Percentiles rank a stretch among this genome's conserved stretches.
Conservation (phyloP, 139 green algal species). For the Zygnema circumcarinatum region DNA sequence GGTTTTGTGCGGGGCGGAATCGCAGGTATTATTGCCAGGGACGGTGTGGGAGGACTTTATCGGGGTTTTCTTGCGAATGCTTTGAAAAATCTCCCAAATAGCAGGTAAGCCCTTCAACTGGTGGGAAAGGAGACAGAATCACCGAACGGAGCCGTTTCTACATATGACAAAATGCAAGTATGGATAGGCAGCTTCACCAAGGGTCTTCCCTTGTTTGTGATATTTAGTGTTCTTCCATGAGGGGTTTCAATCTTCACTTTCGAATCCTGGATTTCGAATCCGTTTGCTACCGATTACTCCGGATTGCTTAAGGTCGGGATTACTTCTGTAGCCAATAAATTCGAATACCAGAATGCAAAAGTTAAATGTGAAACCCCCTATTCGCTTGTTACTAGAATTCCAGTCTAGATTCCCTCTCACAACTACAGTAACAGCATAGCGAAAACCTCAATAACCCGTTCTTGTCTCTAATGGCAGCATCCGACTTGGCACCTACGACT, state of each 20-base stretch:
- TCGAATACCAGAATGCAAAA: too few relatives aligned
- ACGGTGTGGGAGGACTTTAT: conserved; percentile 62
- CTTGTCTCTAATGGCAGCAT: conserved; percentile 28
- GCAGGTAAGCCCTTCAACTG: too few relatives aligned
- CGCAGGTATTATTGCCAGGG: conserved; percentile 59
- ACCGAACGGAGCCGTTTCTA: not conserved
- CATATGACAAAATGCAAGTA: not conserved
- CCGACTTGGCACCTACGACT: conserved; percentile 40
- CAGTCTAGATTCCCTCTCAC: not conserved
- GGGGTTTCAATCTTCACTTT: not conserved
- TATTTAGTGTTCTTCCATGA: not conserved
- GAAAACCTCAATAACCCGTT: not conserved
- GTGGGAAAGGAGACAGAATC: too few relatives aligned
- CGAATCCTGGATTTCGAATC: not conserved
- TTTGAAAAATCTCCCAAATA: conserved; percentile 66
- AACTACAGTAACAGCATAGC: not conserved
- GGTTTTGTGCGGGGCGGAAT: too few relatives aligned
- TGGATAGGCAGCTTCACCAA: not conserved
- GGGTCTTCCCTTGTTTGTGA: not conserved
- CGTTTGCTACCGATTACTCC: not conserved
- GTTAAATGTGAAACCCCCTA: too few relatives aligned
- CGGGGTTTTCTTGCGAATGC: conserved; percentile 65
- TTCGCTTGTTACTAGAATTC: too few relatives aligned
- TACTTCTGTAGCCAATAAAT: too few relatives aligned
- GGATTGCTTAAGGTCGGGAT: not conserved